Base-by-base conservation (phyloP, 306 rosid species). In the Amphicarpaea edgeworthii region DNA sequence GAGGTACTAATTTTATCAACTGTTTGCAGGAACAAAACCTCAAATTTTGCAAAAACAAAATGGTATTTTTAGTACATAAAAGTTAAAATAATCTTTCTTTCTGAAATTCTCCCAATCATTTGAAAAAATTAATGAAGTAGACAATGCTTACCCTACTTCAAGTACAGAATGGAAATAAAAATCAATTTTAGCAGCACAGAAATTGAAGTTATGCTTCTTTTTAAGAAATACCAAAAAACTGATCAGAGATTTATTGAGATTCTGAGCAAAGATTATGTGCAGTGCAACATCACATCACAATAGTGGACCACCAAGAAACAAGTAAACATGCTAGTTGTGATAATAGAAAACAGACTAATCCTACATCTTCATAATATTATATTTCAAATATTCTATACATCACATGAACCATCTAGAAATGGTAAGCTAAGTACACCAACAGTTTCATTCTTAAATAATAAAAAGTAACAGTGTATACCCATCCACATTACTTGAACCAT, bases 401-500 rank as follows among this genome's bases (percentile, higher is more conserved):
- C 55, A 62, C 43, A 63, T 20, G 30, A 37, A 70, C 7, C 7
- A 70, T 65, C 76, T 63, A 64, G 38, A 75, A 75, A 43, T 70
- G 12, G 47, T 50, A 70, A 41, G 43, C 57, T 19, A 41, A 23
- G 69, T 46, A 63, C 41, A 67, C 28, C 76, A 5, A 68, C 14
- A 71, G 28, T 45, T 58, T 81, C 66, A 67, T 71, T 53, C 45
- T 15, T 67, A 79, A 41, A 70, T 28, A 54, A 79, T 68, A 78
- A 0, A 40, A 24, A 32, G 79, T 73, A 72, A 43, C 34, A 77
- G 82, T 40, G 66, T 23, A 81, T 92, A 96, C 99, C 96, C 86
- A 64, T 90, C 93, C 45, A 77, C 64, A 66, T 83, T 88, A 86
- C 83, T 90, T 76, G 87, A 83, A 71, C 84, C 88, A 79, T 76